Base-by-base conservation (phyloP, 2,329 filamentous ascomycete genomes). In the Fusarium anthophilum region DNA sequence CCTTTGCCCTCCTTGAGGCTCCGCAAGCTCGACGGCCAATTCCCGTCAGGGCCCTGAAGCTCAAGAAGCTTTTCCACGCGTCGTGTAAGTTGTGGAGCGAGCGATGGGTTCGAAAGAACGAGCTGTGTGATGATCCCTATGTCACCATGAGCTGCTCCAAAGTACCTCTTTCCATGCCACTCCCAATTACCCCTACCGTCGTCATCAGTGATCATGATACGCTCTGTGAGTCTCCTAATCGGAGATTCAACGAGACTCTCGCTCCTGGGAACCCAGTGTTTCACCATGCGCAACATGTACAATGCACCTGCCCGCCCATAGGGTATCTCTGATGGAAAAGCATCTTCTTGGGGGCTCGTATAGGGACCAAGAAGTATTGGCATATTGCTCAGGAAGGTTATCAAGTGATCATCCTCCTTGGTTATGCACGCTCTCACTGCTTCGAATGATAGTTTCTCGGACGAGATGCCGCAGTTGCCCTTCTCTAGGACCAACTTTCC, bases 81-180 rank as follows among this genome's bases (percentile, higher is more conserved):
- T 8, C 82, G 81, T 70, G 88, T 85, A 7, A 93, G 81, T 53
- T 85, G 84, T 4, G 85, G 80, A 3, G 91, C 90, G 70, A 88
- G 85, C 10, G 83, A 81, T 2, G 89, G 87, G 63, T 87, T 86
- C 6, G 90, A 90, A 28, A 88, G 83, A 4, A 93, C 86, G 20
- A 93, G 83, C 80, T 94, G 92, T n/a, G 89, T 91, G 63, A 94
- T 86, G 79, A 93, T 93, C 9, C 92, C 91, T 32, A 93, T 88
- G 18, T 89, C 87, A 13, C 92, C 92, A 77, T 94, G 91, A 1
- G 88, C 89, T 10, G 91, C 90, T 4, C 92, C 92, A 41, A 92
- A 83, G 76, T 92, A 93, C 24, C 83, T 79, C 74, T 89, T 89
- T 20, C 87, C 88, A 67, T 90, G 87, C 89, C 90, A 93, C 70